Conservation (phyloP, 2,329 filamentous ascomycete species). For the Nemania sp. region DNA sequence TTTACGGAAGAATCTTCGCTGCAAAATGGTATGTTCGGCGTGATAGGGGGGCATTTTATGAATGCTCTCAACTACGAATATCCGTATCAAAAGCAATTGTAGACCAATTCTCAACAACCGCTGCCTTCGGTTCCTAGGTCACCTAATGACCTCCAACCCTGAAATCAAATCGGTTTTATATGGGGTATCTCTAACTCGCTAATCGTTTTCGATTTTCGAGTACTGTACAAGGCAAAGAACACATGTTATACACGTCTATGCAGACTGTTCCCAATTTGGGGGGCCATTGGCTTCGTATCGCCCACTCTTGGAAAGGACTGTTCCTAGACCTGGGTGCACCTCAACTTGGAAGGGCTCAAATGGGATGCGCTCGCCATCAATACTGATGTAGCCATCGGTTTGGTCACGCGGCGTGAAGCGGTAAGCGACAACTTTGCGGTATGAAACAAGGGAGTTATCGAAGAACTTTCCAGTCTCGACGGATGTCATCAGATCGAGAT, state of each 20-base stretch:
- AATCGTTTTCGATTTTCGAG: conserved; percentile 6
- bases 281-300: conserved; percentile 76
- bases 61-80: conserved; percentile 17
- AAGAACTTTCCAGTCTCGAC: conserved; percentile 83
- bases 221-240: conserved; percentile 21
- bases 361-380: conserved; percentile 89
- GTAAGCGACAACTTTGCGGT: conserved; percentile 89
- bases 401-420: conserved; percentile 81
- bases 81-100: conserved; percentile 6
- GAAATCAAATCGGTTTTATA: conserved; percentile 23
- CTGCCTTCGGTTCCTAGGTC: conserved; percentile 6
- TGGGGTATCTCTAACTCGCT: conserved; percentile 38
- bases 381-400: conserved; percentile 85
- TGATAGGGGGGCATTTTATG: background rate
- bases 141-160: background rate
- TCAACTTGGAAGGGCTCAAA: conserved; percentile 94
- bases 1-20: conserved; percentile 10
- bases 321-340: conserved; percentile 83
- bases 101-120: conserved; percentile 6
- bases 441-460: conserved; percentile 79
- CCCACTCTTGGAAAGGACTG: conserved; percentile 82
- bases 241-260: conserved; percentile 22
- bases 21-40: background rate
- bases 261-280: conserved; percentile 59
- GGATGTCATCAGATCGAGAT: conserved; percentile 76